These are phyloP conservation scores for Coniosporium tulheliwenetii DNA, from an alignment of 2,329 filamentous ascomycete species.

Conservation along the genomic window DNA sequence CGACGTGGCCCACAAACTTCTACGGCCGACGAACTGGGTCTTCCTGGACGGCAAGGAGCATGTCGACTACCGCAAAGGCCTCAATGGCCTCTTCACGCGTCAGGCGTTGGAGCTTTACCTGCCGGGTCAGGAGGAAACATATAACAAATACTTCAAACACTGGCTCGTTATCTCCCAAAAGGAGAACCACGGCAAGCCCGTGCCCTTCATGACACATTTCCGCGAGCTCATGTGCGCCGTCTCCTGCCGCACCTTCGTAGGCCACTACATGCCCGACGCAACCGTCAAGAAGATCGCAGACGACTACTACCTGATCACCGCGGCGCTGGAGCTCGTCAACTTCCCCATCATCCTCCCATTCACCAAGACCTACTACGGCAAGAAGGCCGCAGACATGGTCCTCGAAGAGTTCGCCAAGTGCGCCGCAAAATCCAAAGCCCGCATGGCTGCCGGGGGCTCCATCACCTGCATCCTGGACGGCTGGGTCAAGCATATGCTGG, in stretches of 20 bases:
- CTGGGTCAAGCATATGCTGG: slow-evolving; percentile 80
- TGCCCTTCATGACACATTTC: slow-evolving; percentile 82
- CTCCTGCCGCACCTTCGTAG: slow-evolving; percentile 92
- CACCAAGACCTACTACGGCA: slow-evolving; percentile 94
- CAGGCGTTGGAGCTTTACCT: slow-evolving; percentile 77
- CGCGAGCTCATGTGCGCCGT: slow-evolving; percentile 91
- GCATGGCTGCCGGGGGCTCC: slow-evolving; percentile 68
- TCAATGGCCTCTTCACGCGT: slow-evolving; percentile 89
- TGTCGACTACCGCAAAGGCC: slow-evolving; percentile 91
- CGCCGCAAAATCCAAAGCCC: slow-evolving; percentile 77
- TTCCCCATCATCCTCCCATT: slow-evolving; percentile 92
- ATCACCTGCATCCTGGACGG: slow-evolving; percentile 88
- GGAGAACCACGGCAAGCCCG: slow-evolving; percentile 53
- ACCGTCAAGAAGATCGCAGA: slow-evolving; percentile 87
- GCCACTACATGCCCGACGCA: slow-evolving; percentile 84
- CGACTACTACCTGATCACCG: slow-evolving; percentile 94
- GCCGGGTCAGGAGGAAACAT: slow-evolving; percentile 83
- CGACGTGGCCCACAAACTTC: slow-evolving; percentile 82
- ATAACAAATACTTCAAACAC: slow-evolving; percentile 68
- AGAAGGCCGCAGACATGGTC: slow-evolving; percentile 88
- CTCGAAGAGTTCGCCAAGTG: slow-evolving; percentile 80
- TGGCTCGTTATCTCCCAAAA: slow-evolving; percentile 60
- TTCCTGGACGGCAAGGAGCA: slow-evolving; percentile 92
- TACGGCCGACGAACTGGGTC: slow-evolving; percentile 88
- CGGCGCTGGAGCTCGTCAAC: slow-evolving; percentile 91